A percentile compares a stretch with the other conserved stretches of the same genome.
phyloP scores from a whole-genome alignment of 2,329 filamentous ascomycete genomes.

The Zalaria obscura region DNA sequence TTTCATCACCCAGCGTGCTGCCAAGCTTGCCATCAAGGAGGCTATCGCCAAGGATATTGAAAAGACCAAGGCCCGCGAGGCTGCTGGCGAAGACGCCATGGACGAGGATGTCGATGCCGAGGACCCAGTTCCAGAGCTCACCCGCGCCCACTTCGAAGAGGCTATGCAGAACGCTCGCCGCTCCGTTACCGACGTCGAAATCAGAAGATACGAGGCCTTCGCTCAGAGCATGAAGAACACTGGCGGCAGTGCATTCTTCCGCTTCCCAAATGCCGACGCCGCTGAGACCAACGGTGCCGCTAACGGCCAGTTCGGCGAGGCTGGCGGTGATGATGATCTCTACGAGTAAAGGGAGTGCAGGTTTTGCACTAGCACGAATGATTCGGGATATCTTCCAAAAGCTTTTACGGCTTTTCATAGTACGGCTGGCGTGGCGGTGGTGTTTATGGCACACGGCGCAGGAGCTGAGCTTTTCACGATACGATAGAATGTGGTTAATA shows the following conservation, averaged over 20 bases:
- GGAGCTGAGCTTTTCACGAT: background rate
- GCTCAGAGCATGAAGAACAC: slow-evolving; percentile 99
- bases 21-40: slow-evolving; percentile 99
- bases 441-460: background rate
- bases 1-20: slow-evolving; percentile 95
- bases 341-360: slow-evolving; percentile 57
- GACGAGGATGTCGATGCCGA: slow-evolving; percentile 61
- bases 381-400: background rate
- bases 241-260: slow-evolving; percentile 83
- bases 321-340: slow-evolving; percentile 63
- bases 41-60: slow-evolving; percentile 81
- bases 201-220: slow-evolving; percentile 95
- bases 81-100: slow-evolving; percentile 67
- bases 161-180: slow-evolving; percentile 90
- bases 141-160: slow-evolving; percentile 95
- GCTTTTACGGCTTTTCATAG: background rate
- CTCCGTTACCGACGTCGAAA: slow-evolving; percentile 93
- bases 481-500: too few relatives aligned
- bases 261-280: slow-evolving; percentile 52
- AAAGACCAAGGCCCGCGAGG: slow-evolving; percentile 78
- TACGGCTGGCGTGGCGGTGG: background rate
- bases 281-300: slow-evolving; percentile 5
- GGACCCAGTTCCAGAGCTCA: slow-evolving; percentile 90
- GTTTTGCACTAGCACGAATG: background rate
- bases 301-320: slow-evolving; percentile 8